Evolutionary conservation across 2,329 filamentous ascomycete genomes (phyloP).

Genomic region (Epichloe coenophiala): DNA sequence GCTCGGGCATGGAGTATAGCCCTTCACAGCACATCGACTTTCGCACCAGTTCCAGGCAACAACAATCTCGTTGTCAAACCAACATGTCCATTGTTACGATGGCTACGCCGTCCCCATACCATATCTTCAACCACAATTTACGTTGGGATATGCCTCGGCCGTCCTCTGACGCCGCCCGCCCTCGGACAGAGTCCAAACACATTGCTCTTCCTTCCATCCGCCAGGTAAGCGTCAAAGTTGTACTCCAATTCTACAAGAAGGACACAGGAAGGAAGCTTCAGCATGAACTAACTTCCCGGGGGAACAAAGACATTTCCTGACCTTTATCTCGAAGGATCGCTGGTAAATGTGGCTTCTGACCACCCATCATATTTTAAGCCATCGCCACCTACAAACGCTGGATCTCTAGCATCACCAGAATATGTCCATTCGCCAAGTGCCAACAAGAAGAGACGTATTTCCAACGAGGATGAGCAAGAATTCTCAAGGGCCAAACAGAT

Average conservation of each 20-base stretch:
- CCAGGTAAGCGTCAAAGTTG: constrained; percentile 26
- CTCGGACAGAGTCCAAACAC: constrained; percentile 24
- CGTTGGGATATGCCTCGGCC: constrained; percentile 25
- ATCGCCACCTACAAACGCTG: neutral
- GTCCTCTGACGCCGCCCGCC: constrained; percentile 19
- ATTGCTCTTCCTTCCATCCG: constrained; percentile 38
- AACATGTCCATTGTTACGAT: constrained; percentile 40
- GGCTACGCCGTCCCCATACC: constrained; percentile 26
- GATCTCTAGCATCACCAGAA: constrained; percentile 24
- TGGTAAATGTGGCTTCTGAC: neutral
- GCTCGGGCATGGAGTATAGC: constrained; percentile 28
- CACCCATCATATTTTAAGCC: neutral
- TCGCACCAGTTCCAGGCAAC: constrained; percentile 14
- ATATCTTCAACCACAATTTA: constrained; percentile 26
- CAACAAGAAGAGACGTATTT: constrained; percentile 34
- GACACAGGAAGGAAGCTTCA: neutral
- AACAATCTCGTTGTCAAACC: constrained; percentile 13
- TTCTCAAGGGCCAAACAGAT: constrained; percentile 28
- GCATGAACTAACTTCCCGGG: neutral
- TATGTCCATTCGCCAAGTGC: constrained; percentile 35
- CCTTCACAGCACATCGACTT: constrained; percentile 18
- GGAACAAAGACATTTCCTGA: constrained; percentile 31
- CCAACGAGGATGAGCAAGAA: constrained; percentile 27
- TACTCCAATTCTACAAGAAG: neutral
- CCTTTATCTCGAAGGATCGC: constrained; percentile 18